phyloP scores from a whole-genome alignment of 495 filamentous ascomycete genomes.

The Penicillium flavigenum region DNA sequence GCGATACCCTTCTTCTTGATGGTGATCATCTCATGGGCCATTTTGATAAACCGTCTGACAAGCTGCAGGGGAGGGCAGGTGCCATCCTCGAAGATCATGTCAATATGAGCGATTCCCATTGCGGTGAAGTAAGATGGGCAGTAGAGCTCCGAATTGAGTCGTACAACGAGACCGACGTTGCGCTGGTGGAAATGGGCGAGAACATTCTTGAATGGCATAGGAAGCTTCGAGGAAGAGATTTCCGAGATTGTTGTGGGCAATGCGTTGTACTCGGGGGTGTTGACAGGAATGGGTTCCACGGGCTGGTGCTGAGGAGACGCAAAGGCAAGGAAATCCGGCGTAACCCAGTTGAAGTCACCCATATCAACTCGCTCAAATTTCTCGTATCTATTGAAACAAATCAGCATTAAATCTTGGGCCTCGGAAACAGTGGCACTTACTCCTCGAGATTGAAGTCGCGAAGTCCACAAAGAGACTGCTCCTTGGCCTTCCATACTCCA shows the following conservation, averaged over 20 bases:
- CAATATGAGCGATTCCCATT: constrained; percentile 89
- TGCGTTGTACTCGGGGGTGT: constrained; percentile 67
- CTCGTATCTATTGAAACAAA: constrained; percentile 64
- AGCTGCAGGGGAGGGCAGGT: constrained; percentile 86
- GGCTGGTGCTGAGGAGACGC: constrained; percentile 88
- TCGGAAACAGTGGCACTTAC: constrained; percentile 46
- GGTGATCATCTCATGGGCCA: constrained; percentile 92
- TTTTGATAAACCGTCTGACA: constrained; percentile 88
- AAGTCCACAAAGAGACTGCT: constrained; percentile 81
- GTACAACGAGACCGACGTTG: constrained; percentile 88
- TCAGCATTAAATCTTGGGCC: constrained; percentile 21
- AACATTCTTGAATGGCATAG: constrained; percentile 90
- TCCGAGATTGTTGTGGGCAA: constrained; percentile 68
- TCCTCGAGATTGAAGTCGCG: constrained; percentile 92
- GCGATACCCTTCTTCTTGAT: constrained; percentile 84
- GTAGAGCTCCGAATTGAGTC: constrained; percentile 94
- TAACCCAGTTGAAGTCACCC: constrained; percentile 99
- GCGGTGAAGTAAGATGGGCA: constrained; percentile 93
- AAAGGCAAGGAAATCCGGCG: constrained; percentile 91
- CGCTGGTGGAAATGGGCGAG: constrained; percentile 81
- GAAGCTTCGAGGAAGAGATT: constrained; percentile 62
- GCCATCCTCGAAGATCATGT: constrained; percentile 99
- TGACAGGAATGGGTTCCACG: constrained; percentile 62
- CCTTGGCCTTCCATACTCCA: constrained; percentile 97
- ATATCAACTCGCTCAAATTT: constrained; percentile 93